Conservation (phyloP, 2,329 filamentous ascomycete species). For the Colletotrichum sp. region DNA sequence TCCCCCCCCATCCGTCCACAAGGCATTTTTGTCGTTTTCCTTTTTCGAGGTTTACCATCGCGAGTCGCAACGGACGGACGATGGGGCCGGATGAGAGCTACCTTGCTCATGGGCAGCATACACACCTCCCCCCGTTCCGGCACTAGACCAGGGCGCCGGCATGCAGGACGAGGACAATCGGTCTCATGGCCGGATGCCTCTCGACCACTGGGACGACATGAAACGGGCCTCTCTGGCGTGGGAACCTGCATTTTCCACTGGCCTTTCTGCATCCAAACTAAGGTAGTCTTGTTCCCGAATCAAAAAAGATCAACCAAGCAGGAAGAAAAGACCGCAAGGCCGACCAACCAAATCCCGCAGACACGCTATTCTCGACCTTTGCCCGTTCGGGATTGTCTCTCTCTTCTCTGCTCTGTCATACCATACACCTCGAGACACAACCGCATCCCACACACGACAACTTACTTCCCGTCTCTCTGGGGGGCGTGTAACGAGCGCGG, state of each 20-base stretch:
- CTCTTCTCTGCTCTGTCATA: neutral
- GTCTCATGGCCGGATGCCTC: slow-evolving; percentile 5
- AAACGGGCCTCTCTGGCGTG: slow-evolving; percentile 2
- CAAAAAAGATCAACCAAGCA: neutral
- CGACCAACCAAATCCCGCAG: neutral
- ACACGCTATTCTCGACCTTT: neutral
- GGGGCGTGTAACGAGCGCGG: neutral
- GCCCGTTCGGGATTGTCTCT: neutral
- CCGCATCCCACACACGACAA: neutral
- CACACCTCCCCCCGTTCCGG: neutral
- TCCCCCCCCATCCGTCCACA: neutral
- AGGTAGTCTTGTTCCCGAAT: neutral
- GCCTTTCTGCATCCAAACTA: neutral
- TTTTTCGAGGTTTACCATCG: neutral
- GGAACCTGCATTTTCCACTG: neutral
- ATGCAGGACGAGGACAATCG: neutral
- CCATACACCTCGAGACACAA: neutral
- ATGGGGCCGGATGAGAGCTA: neutral
- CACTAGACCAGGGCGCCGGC: neutral
- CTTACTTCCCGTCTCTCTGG: neutral
- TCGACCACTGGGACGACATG: slow-evolving; percentile 9
- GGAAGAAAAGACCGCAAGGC: neutral
- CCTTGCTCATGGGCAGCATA: neutral
- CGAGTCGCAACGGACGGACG: neutral
- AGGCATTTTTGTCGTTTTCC: neutral